Conservation (phyloP, 257 asterid species). For the Solanum etuberosum region DNA sequence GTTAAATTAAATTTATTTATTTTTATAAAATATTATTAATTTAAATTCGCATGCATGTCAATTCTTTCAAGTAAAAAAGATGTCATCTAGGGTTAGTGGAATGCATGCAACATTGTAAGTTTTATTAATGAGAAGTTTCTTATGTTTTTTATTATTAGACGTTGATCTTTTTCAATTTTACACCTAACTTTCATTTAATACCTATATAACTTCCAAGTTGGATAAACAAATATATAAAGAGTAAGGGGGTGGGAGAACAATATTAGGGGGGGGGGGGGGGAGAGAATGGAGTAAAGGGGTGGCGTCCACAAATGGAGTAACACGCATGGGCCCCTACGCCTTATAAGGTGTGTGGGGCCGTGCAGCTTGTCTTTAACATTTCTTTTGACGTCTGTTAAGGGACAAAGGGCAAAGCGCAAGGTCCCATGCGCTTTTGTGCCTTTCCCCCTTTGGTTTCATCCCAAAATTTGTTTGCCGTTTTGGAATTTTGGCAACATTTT, state of each 20-base stretch:
- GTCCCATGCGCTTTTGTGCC: not conserved
- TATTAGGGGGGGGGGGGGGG: not conserved
- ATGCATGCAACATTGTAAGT: not conserved
- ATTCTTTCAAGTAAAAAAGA: no score
- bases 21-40: no score
- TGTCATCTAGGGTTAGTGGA: no score
- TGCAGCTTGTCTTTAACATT: not conserved
- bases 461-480: not conserved
- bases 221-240: not conserved
- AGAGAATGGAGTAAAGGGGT: not conserved
- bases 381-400: not conserved
- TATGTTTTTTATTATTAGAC: not conserved
- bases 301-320: not conserved
- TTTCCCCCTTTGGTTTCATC: not conserved
- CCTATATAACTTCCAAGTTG: no score
- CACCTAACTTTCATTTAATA: not conserved
- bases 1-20: no score
- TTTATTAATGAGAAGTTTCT: not conserved
- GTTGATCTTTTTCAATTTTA: not conserved
- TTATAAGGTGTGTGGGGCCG: not conserved
- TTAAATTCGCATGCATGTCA: no score
- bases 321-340: not conserved
- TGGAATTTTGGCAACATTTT: not conserved
- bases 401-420: not conserved
- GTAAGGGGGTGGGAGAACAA: not conserved